Base-by-base conservation (phyloP, 768 basidiomycete genomes). In the Gautieria morchelliformis region DNA sequence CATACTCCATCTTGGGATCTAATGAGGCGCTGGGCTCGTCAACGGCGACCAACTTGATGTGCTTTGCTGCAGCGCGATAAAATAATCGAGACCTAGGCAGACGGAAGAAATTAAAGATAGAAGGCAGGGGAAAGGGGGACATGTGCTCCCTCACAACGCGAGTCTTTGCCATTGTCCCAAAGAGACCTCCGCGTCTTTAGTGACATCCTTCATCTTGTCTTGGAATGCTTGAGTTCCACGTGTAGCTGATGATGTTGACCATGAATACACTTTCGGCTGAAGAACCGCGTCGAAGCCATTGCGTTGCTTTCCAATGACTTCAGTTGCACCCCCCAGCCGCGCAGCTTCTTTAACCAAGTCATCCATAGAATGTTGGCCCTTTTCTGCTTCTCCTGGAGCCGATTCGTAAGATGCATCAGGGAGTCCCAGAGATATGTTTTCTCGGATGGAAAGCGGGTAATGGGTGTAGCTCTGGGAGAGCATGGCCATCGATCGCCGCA, bases 31-130 rank as follows among this genome's bases (percentile, higher is more conserved):
- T n/a, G n/a, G n/a, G n/a, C n/a, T n/a, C n/a, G n/a, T n/a, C n/a
- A n/a, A n/a, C n/a, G n/a, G n/a, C n/a, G n/a, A n/a, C 67, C 11
- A 83, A 74, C 30, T 71, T 74, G 24, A 76, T 70, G 3, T 74
- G 14, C 11, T 66, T 68, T n/a, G 69, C 72, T 0, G 69, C 66
- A 20, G 76, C 61, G 1, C 75, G 70, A 70, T 74, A 73, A 63
- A n/a, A n/a, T n/a, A n/a, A n/a, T n/a, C n/a, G n/a, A n/a, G n/a
- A n/a, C n/a, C n/a, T n/a, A n/a, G n/a, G n/a, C n/a, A n/a, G n/a
- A n/a, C n/a, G n/a, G n/a, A n/a, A n/a, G n/a, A n/a, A n/a, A n/a
- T n/a, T n/a, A n/a, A n/a, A n/a, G n/a, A n/a, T n/a, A n/a, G n/a
- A n/a, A n/a, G n/a, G n/a, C n/a, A n/a, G n/a, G n/a, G 75, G 75